Evolutionary conservation across 306 rosid genomes (phyloP).

Genomic region (Rosa rugosa): DNA sequence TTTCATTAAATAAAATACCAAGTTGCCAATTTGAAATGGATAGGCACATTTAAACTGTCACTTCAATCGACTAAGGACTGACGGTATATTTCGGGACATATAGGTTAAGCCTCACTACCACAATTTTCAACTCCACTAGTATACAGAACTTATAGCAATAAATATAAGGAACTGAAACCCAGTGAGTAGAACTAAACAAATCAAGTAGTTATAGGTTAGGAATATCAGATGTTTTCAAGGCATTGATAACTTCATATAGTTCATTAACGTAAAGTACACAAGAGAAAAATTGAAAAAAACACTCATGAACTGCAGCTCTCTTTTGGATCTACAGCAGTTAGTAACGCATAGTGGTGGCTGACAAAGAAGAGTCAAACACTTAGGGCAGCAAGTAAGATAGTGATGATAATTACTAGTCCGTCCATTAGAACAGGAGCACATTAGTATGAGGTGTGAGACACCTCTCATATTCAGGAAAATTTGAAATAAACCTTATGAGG

Average conservation of each 20-base stretch:
- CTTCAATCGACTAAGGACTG: background rate
- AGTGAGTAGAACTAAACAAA: background rate
- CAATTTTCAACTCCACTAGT: background rate
- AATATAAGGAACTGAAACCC: background rate
- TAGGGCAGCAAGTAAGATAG: background rate
- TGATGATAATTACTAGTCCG: background rate
- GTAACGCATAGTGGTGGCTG: background rate
- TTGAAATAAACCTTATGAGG: background rate
- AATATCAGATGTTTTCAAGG: background rate
- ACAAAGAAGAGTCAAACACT: background rate
- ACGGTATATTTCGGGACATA: background rate
- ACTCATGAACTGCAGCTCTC: background rate
- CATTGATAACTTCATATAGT: background rate
- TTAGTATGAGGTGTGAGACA: background rate
- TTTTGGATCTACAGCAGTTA: background rate
- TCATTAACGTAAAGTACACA: background rate
- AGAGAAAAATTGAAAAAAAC: background rate
- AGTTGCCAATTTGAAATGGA: constrained; percentile 5
- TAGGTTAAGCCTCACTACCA: background rate
- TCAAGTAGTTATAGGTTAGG: background rate
- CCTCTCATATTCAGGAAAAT: background rate
- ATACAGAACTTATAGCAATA: background rate
- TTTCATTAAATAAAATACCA: background rate
- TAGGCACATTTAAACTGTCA: background rate
- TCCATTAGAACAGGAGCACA: background rate